Base-by-base conservation (phyloP, 164 flowering plant genomes). In the Vitis cinerea region DNA sequence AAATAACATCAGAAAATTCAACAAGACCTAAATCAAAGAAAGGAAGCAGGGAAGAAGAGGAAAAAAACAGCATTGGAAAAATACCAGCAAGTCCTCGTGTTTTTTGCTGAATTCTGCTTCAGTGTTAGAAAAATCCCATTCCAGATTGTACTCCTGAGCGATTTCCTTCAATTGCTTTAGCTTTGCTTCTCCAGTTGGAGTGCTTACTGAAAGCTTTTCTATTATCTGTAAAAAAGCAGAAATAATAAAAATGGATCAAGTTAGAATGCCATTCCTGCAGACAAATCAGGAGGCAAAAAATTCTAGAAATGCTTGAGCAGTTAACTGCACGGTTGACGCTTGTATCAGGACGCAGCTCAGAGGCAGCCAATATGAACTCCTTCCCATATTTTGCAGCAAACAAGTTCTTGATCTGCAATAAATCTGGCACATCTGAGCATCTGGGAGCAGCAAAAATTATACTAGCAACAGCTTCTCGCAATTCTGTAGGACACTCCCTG, bases 381-480 rank as follows among this genome's bases (percentile, higher is more conserved):
- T 96, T 93, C 57, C 98, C 98, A 80, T 93, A 96, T 75, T 96
- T 96, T 68, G 90, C 61, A 70, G 89, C 65, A 77, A 96, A 90
- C 74, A 90, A 68, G 63, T 87, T 91, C 66, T 80, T 84, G 23
- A 93, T 73, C 51, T 83, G 90, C 76, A 91, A 67, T 71, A 96
- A 78, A 73, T 96, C 99, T 8, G 99, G 98, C 72, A 93, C 75
- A 78, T 96, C 99, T 73, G 98, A 88, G 82, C 98, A 96, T 76
- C 99, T 89, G 2, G 97, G 93, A 72, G 98, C 93, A 64, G 99
- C 92, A 86, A 93, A 96, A 13, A 91, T 85, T 76, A 96, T 91
- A 82, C 98, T 93, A 50, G 99, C 87, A 72, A 96, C 79, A 68
- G 98, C 98, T 82, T 95, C 99, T 76, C 76, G 86, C 81, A 95